phyloP scores from a whole-genome alignment of 345 rosid species.

The Angophora floribunda region DNA sequence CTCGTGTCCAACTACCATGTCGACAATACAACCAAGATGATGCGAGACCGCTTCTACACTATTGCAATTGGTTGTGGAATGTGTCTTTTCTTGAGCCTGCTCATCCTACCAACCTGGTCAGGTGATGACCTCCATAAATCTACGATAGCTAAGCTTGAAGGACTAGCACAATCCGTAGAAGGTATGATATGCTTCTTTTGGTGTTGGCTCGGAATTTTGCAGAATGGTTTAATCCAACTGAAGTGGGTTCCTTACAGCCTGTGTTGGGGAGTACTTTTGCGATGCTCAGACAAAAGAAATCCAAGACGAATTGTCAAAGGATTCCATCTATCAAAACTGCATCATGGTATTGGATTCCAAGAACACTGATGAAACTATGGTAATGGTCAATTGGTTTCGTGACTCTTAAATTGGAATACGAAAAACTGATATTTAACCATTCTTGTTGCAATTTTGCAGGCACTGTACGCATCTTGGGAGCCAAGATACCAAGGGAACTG shows the following conservation, averaged over 20 bases:
- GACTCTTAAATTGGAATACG: background rate
- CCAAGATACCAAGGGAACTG: constrained; percentile 50
- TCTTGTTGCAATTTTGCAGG: constrained; percentile 10
- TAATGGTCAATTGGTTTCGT: background rate
- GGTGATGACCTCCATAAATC: constrained; percentile 72
- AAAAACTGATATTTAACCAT: background rate
- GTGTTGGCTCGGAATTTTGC: background rate
- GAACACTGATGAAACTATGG: constrained; percentile 58
- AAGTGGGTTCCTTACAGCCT: constrained; percentile 25
- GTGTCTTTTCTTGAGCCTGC: constrained; percentile 58
- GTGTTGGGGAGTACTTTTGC: constrained; percentile 52
- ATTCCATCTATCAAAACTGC: constrained; percentile 48
- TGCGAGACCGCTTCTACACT: constrained; percentile 31
- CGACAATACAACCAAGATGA: constrained; percentile 38
- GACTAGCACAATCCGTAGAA: constrained; percentile 51
- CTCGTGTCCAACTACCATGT: constrained; percentile 64
- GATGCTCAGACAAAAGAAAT: constrained; percentile 7
- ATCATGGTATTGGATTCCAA: constrained; percentile 63
- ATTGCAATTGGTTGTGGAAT: constrained; percentile 67
- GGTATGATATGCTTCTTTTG: constrained; percentile 14
- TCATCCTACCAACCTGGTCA: constrained; percentile 70
- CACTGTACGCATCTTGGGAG: constrained; percentile 75
- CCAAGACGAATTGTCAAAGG: constrained; percentile 17
- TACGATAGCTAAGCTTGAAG: constrained; percentile 56
- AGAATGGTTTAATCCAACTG: background rate